Base-by-base conservation (phyloP, 345 rosid species). In the Gossypium raimondii region DNA sequence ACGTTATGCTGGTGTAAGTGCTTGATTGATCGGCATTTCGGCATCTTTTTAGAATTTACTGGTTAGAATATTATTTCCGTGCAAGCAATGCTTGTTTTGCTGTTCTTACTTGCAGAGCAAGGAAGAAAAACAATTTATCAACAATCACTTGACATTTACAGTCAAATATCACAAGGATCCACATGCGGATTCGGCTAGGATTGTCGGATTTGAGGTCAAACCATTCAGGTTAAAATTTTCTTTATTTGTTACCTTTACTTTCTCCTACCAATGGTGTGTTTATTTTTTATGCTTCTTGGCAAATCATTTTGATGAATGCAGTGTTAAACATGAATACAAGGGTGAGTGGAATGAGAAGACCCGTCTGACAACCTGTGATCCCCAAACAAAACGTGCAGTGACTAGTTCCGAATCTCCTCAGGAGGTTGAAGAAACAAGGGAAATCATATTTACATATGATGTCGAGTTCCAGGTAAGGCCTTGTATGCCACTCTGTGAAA, bases 201-300 rank as follows among this genome's bases (percentile, higher is more conserved):
- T 94, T 64, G 97, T 94, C 1, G 98, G 98, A 6, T 94, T 94
- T 85, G 98, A 94, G 76, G 97, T 90, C 84, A 85, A 86, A 78
- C 98, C 98, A 51, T 92, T 78, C 96, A 93, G 98, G 97, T 93
- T 25, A 25, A 24, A 2, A 16, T 66, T 18, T 74, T 29, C 34
- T 8, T 77, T 44, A 55, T n/a, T 44, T 25, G 18, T 62, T 68
- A 48, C 56, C 11, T n/a, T 77, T 11, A 11, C 11, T 47, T 47
- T 47, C 61, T 55, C 25, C 27, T 29, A 18, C 51, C 12, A 18
- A 20, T 68, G 48, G 25, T 45, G 20, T 51, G 18, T 16, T 58
- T 52, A 18, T 62, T 13, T 13, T 25, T 45, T 16, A 4, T 55
- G 57, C 73, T 66, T 67, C 45, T 76, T 75, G 56, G 57, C 13